Conservation (phyloP, 495 filamentous ascomycete species). For the Darksidea phi region DNA sequence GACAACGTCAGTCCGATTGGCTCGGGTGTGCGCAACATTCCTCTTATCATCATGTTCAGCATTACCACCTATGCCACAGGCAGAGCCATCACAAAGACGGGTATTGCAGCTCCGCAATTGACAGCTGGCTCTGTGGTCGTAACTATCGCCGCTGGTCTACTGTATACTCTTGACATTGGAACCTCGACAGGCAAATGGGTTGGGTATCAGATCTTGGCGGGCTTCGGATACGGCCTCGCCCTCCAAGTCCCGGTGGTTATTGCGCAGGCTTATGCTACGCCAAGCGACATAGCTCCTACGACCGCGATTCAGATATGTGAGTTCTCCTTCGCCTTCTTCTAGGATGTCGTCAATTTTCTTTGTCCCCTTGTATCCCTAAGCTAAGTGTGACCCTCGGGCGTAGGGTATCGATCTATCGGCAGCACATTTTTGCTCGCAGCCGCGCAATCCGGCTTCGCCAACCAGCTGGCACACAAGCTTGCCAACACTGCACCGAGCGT, state of each 20-base stretch:
- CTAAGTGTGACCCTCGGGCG: neutral
- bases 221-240: conserved; percentile 9
- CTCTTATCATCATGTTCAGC: conserved; percentile 46
- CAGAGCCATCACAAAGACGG: conserved; percentile 5
- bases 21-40: conserved; percentile 37
- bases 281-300: conserved; percentile 7
- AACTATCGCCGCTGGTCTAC: conserved; percentile 25
- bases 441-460: conserved; percentile 36
- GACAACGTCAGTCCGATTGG: conserved; percentile 18
- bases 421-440: conserved; percentile 33
- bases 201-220: conserved; percentile 27
- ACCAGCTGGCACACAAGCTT: conserved; percentile 27
- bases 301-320: conserved; percentile 12
- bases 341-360: too few relatives aligned
- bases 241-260: conserved; percentile 1
- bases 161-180: conserved; percentile 32
- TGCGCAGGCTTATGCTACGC: neutral
- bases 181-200: conserved; percentile 33
- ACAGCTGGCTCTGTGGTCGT: conserved; percentile 15
- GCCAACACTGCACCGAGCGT: conserved; percentile 44
- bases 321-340: too few relatives aligned
- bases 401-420: conserved; percentile 32
- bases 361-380: too few relatives aligned
- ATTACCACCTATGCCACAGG: conserved; percentile 12
- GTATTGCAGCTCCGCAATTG: conserved; percentile 15